Conservation (phyloP, 2,329 filamentous ascomycete species). For the Dothiorella sarmentorum region DNA sequence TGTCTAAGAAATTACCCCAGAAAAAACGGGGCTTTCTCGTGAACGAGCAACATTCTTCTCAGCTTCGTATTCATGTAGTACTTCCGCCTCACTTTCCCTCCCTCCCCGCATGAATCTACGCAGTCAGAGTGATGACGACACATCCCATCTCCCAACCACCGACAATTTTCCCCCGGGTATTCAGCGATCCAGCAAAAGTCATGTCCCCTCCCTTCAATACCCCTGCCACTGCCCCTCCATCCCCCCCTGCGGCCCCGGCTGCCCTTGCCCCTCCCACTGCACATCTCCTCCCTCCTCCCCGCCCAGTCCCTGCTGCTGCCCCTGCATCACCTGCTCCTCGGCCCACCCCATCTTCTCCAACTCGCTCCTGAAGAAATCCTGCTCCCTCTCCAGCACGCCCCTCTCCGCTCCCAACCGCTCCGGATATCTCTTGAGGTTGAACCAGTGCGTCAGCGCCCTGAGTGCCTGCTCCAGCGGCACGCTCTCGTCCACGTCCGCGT, state of each 20-base stretch:
- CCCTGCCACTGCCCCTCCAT: slow-evolving; percentile 6
- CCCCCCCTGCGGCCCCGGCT: too few relatives aligned
- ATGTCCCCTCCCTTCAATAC: not conserved
- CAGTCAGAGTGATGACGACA: too few relatives aligned
- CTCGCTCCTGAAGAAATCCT: slow-evolving; percentile 49
- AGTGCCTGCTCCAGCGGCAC: slow-evolving; percentile 89
- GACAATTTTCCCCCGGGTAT: not conserved
- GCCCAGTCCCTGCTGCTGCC: not conserved
- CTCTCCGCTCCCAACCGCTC: slow-evolving; percentile 62
- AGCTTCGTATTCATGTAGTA: not conserved
- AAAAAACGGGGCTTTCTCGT: too few relatives aligned
- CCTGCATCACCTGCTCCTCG: slow-evolving; percentile 21
- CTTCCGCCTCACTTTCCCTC: not conserved
- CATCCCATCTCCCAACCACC: not conserved
- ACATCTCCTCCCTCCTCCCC: slow-evolving; percentile 21
- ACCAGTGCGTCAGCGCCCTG: slow-evolving; percentile 88
- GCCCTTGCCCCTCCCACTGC: slow-evolving; percentile 4
- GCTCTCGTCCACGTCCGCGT: slow-evolving; percentile 89
- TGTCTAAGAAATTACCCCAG: too few relatives aligned
- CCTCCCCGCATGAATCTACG: not conserved
- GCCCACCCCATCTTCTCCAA: slow-evolving; percentile 49
- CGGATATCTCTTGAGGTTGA: slow-evolving; percentile 79
- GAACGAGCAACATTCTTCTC: not conserved
- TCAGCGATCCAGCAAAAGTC: not conserved
- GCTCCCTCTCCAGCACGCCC: slow-evolving; percentile 42